Evolutionary conservation across 2,329 filamentous ascomycete species (phyloP).

Genomic region (Fusarium sp.): DNA sequence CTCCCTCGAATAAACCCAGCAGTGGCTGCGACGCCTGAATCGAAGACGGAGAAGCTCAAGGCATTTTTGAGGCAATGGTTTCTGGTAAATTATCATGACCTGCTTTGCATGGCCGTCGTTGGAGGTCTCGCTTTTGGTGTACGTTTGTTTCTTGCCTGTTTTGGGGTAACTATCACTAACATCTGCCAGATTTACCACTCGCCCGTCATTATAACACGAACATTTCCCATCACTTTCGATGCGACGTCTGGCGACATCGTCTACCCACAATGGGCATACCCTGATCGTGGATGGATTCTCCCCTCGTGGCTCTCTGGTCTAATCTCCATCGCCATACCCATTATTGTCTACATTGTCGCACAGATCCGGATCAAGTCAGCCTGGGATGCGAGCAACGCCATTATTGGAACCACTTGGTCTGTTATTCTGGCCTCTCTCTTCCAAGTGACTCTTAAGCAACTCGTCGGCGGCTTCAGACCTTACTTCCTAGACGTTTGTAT

Average conservation of each 20-base stretch:
- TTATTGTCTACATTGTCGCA: slow-evolving; percentile 68
- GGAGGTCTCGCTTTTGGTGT: slow-evolving; percentile 55
- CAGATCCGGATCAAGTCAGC: slow-evolving; percentile 71
- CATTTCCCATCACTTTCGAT: slow-evolving; percentile 73
- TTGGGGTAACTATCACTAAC: slow-evolving; percentile 9
- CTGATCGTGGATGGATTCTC: slow-evolving; percentile 73
- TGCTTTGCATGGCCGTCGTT: slow-evolving; percentile 71
- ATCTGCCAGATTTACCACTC: slow-evolving; percentile 64
- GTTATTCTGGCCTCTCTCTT: slow-evolving; percentile 73
- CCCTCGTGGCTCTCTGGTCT: slow-evolving; percentile 72
- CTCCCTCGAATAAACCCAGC: slow-evolving; percentile 32
- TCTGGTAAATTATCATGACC: slow-evolving; percentile 70
- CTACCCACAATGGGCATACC: slow-evolving; percentile 75
- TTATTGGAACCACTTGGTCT: slow-evolving; percentile 73
- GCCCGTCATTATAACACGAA: slow-evolving; percentile 69
- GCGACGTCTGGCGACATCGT: slow-evolving; percentile 71
- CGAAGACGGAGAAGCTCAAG: slow-evolving; percentile 25
- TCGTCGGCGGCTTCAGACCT: slow-evolving; percentile 75
- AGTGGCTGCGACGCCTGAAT: slow-evolving; percentile 2
- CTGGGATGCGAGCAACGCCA: slow-evolving; percentile 74
- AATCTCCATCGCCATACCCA: slow-evolving; percentile 70
- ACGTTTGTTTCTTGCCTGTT: neutral
- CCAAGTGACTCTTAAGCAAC: slow-evolving; percentile 76
- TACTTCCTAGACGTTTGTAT: slow-evolving; percentile 76
- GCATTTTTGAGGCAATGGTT: slow-evolving; percentile 64